These are phyloP conservation scores for Podospora tetraspora DNA, from an alignment of 495 filamentous ascomycete genomes.

Conservation along the genomic window DNA sequence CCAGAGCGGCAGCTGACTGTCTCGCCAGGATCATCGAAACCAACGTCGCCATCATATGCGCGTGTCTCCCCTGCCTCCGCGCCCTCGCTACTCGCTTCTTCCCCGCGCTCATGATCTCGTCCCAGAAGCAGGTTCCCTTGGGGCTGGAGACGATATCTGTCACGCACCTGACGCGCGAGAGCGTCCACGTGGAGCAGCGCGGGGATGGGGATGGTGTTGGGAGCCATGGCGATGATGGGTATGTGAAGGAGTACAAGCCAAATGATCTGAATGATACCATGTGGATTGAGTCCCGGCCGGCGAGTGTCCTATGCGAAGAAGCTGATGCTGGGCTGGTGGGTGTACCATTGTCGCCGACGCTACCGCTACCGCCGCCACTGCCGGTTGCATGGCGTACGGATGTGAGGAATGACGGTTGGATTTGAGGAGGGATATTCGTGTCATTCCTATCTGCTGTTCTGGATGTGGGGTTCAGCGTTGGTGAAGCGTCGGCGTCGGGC, in stretches of 20 bases:
- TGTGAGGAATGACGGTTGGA: no score
- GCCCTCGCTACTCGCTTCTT: slow-evolving; percentile 13
- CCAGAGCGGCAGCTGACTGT: not conserved
- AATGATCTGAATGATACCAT: not conserved
- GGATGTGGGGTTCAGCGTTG: no score
- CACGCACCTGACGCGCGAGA: not conserved
- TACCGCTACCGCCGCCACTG: no score
- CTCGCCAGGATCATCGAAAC: slow-evolving; percentile 15
- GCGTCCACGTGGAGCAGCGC: not conserved
- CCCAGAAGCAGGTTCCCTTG: not conserved
- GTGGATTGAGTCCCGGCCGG: slow-evolving; percentile 7
- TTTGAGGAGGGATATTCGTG: no score
- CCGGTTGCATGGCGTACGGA: no score
- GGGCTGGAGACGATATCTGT: slow-evolving; percentile 9
- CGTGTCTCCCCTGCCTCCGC: slow-evolving; percentile 21
- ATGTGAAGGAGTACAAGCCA: not conserved
- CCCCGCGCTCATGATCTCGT: slow-evolving; percentile 5
- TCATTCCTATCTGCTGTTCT: no score
- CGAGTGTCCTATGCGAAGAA: not conserved
- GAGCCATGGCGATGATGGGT: not conserved
- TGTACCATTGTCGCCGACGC: no score
- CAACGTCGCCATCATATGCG: slow-evolving; percentile 25
- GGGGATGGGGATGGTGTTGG: not conserved
- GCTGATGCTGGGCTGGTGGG: no score
- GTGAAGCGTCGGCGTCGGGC: no score